These are phyloP conservation scores for Eucalyptus caleyi DNA, from an alignment of 345 rosid genomes.

Conservation along the genomic window DNA sequence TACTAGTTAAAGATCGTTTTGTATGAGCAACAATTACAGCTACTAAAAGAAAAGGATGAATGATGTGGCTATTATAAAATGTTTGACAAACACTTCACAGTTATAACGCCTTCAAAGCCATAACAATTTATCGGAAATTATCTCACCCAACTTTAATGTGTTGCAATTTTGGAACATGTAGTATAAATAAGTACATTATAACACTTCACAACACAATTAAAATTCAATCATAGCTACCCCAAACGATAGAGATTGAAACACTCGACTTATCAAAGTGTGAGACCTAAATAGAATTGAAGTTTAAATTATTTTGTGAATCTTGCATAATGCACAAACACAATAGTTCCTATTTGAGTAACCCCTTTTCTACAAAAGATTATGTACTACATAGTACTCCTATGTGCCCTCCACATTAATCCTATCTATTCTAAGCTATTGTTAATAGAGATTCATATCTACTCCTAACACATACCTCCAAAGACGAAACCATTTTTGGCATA, in stretches of 20 bases:
- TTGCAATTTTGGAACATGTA: neutral
- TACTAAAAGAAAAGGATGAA: neutral
- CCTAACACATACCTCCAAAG: neutral
- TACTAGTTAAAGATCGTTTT: neutral
- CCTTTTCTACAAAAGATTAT: neutral
- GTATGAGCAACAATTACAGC: neutral
- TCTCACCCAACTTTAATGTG: neutral
- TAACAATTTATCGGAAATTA: neutral
- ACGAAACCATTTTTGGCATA: neutral
- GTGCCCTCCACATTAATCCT: neutral
- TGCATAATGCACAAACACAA: neutral
- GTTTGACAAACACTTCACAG: neutral
- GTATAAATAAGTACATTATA: neutral
- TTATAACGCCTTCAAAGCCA: neutral
- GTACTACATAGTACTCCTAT: neutral
- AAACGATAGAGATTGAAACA: neutral
- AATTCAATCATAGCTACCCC: neutral
- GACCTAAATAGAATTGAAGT: neutral
- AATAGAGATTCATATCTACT: neutral
- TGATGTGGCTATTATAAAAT: neutral
- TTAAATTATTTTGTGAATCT: neutral
- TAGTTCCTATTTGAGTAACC: neutral
- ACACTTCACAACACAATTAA: neutral
- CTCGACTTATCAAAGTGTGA: neutral
- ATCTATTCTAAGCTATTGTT: neutral